These are phyloP conservation scores for Podila minutissima DNA, from an alignment of 192 early-diverging fungal species.

Conservation along the genomic window DNA sequence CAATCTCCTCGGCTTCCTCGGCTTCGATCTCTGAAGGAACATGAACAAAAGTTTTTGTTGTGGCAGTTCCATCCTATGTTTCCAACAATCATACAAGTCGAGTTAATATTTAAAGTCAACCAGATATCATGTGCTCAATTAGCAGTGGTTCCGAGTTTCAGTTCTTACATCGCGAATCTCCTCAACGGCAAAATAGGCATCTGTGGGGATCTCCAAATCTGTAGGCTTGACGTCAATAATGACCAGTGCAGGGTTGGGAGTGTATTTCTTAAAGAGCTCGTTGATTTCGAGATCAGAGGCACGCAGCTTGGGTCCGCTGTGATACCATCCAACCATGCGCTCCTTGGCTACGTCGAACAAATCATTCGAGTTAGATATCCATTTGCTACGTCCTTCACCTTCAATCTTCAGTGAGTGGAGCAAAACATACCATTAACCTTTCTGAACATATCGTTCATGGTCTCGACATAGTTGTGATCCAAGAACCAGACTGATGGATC, in stretches of 20 bases:
- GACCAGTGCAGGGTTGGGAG: conserved; percentile 95
- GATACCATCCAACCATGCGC: conserved; percentile 98
- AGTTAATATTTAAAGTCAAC: no score
- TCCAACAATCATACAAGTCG: no score
- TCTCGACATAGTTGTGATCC: conserved; percentile 99
- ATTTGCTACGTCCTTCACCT: neutral
- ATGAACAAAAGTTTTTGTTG: conserved; percentile 97
- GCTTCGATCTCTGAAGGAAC: conserved; percentile 96
- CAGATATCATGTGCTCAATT: no score
- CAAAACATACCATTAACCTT: conserved; percentile 92
- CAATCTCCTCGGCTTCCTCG: conserved; percentile 99
- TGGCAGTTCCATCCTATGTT: conserved; percentile 92
- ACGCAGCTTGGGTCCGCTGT: conserved; percentile 97
- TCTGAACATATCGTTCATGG: conserved; percentile 99
- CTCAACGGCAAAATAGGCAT: conserved; percentile 98
- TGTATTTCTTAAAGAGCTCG: conserved; percentile 96
- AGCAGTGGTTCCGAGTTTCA: no score
- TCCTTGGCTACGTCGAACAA: conserved; percentile 77
- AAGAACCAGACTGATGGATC: conserved; percentile 98
- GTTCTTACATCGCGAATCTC: conserved; percentile 93
- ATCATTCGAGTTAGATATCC: neutral
- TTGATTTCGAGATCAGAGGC: conserved; percentile 98
- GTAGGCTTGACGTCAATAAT: conserved; percentile 97
- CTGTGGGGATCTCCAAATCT: conserved; percentile 92
- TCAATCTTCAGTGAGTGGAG: no score